A percentile compares a stretch with the other conserved stretches of the same genome.
Evolutionary conservation across 2,329 filamentous ascomycete genomes (phyloP).

Genomic region (Colletotrichum lini): DNA sequence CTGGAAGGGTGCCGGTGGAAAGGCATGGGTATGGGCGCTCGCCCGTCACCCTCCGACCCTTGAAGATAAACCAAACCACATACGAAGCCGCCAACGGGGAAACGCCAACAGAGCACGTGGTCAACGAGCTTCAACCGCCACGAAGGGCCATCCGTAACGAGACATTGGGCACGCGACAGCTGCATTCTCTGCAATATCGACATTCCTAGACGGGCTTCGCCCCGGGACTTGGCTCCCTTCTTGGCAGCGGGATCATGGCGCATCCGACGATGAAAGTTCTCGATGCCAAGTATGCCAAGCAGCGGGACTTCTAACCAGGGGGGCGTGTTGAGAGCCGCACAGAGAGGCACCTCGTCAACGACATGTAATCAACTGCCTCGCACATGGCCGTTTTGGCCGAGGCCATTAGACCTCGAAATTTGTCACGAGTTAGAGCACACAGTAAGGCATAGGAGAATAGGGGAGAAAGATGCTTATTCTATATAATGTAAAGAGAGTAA

Average conservation of each 20-base stretch:
- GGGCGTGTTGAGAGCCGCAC: conserved; percentile 17
- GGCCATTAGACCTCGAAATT: too few species aligned
- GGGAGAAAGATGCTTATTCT: too few species aligned
- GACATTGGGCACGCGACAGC: conserved; percentile 38
- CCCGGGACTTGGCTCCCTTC: conserved; percentile 26
- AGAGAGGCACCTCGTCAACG: conserved; percentile 12
- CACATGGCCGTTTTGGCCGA: too few species aligned
- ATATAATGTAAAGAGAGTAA: too few species aligned
- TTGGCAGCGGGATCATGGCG: conserved; percentile 31
- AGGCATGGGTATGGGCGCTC: not conserved
- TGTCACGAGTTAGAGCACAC: too few species aligned
- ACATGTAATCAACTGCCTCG: conserved; percentile 6
- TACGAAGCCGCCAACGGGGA: conserved; percentile 23
- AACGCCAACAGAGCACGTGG: conserved; percentile 25
- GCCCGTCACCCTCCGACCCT: conserved; percentile 7
- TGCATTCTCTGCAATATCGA: conserved; percentile 18
- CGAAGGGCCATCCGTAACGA: conserved; percentile 14
- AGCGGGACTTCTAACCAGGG: conserved; percentile 30
- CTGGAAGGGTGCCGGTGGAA: not conserved
- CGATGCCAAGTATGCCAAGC: conserved; percentile 41
- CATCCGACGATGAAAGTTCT: not conserved
- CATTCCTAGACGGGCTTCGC: conserved; percentile 8
- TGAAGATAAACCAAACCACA: not conserved
- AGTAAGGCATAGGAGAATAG: too few species aligned
- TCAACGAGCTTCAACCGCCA: not conserved